Conservation (phyloP, 345 rosid species). For the Bruguiera sexangula region DNA sequence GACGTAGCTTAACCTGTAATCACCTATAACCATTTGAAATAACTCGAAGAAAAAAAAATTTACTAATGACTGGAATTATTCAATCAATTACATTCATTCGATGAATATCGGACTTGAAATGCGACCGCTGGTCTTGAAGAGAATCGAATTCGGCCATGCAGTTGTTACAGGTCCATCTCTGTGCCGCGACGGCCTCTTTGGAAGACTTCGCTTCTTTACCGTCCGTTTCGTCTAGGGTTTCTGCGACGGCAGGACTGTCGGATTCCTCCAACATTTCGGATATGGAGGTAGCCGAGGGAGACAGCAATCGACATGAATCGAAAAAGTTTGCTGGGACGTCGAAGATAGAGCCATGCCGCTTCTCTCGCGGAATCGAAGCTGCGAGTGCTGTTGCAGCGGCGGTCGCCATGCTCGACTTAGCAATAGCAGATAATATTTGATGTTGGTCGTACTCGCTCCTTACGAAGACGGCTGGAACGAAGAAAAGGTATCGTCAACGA, state of each 20-base stretch:
- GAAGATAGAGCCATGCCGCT: slow-evolving; percentile 57
- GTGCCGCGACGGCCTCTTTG: slow-evolving; percentile 30
- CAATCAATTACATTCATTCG: slow-evolving; percentile 60
- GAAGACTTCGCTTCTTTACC: slow-evolving; percentile 33
- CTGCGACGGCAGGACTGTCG: slow-evolving; percentile 17
- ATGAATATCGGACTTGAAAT: slow-evolving; percentile 88
- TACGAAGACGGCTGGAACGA: too few relatives aligned
- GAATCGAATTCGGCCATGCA: slow-evolving; percentile 80
- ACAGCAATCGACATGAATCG: slow-evolving; percentile 52
- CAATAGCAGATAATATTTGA: too few relatives aligned
- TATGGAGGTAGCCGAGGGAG: slow-evolving; percentile 38
- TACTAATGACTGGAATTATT: too few relatives aligned
- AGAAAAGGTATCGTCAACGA: too few relatives aligned
- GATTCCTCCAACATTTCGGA: slow-evolving; percentile 22
- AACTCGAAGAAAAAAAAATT: neutral
- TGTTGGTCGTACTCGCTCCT: too few relatives aligned
- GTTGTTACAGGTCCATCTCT: slow-evolving; percentile 87
- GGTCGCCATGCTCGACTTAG: neutral
- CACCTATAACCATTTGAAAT: neutral
- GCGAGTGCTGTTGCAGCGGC: neutral
- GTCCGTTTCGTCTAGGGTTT: slow-evolving; percentile 26
- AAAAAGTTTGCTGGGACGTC: slow-evolving; percentile 56
- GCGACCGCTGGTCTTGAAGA: slow-evolving; percentile 81
- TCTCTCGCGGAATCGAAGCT: slow-evolving; percentile 19
- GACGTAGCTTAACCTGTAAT: slow-evolving; percentile 66